phyloP scores from a whole-genome alignment of 2,329 filamentous ascomycete species.

The Neonectria magnoliae region DNA sequence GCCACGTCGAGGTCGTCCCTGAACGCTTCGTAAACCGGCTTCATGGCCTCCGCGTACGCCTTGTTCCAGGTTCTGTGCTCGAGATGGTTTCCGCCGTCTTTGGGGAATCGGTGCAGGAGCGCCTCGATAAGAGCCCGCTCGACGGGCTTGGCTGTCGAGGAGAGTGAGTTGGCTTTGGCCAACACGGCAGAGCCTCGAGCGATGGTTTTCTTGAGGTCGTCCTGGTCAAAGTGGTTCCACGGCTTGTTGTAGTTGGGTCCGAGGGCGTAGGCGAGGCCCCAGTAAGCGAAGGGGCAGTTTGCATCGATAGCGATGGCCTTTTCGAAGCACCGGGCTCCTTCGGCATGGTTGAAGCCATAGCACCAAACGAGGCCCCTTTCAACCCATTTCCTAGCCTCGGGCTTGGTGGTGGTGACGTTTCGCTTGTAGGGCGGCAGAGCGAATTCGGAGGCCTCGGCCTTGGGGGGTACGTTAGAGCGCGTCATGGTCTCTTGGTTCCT shows the following conservation, averaged over 20 bases:
- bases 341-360: constrained; percentile 78
- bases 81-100: constrained; percentile 51
- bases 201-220: constrained; percentile 36
- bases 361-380: constrained; percentile 74
- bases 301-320: constrained; percentile 63
- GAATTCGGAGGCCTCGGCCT: constrained; percentile 30
- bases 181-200: constrained; percentile 20
- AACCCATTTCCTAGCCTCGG: constrained; percentile 70
- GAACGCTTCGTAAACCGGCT: constrained; percentile 45
- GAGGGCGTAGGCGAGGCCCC: constrained; percentile 73
- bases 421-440: constrained; percentile 48
- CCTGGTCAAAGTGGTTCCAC: constrained; percentile 57
- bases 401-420: constrained; percentile 61
- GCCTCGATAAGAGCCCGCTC: constrained; percentile 74
- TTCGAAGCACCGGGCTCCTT: constrained; percentile 69
- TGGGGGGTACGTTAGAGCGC: constrained; percentile 18
- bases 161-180: constrained; percentile 28
- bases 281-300: constrained; percentile 68
- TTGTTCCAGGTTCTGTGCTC: constrained; percentile 52
- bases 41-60: constrained; percentile 46
- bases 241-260: constrained; percentile 81
- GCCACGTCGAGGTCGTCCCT: constrained; percentile 49
- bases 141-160: constrained; percentile 36
- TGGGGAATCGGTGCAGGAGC: constrained; percentile 69
- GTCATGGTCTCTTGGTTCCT: constrained; percentile 21